A percentile compares a stretch with the other conserved stretches of the same genome.
phyloP scores from a whole-genome alignment of 257 asterid genomes.

The Capsicum rhomboideum region DNA sequence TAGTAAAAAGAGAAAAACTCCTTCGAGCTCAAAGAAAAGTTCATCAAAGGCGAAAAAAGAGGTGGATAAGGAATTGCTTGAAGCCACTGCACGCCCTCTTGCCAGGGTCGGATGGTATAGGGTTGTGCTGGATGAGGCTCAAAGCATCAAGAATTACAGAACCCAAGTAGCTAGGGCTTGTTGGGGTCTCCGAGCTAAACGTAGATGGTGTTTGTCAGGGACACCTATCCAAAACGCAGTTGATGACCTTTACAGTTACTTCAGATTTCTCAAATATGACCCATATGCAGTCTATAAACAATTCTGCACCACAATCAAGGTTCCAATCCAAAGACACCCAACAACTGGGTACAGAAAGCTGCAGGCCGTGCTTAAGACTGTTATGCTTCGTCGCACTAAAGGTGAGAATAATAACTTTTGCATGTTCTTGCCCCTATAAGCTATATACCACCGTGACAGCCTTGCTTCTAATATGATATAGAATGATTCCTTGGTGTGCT shows the following conservation, averaged over 20 bases:
- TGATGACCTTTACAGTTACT: conserved; percentile 94
- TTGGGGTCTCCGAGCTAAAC: conserved; percentile 99
- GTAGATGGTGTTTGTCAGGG: conserved; percentile 98
- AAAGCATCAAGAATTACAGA: conserved; percentile 89
- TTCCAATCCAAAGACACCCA: conserved; percentile 77
- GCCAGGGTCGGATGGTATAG: conserved; percentile 98
- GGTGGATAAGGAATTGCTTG: conserved; percentile 41
- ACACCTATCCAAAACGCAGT: conserved; percentile 96
- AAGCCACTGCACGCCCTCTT: conserved; percentile 66
- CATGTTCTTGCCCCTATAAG: neutral
- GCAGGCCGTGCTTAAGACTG: conserved; percentile 88
- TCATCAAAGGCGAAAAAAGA: conserved; percentile 57
- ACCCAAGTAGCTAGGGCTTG: conserved; percentile 98
- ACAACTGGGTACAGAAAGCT: conserved; percentile 72
- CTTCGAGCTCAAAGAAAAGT: conserved; percentile 38
- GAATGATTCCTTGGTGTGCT: neutral
- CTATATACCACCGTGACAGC: neutral
- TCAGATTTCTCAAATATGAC: conserved; percentile 91
- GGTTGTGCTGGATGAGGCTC: conserved; percentile 97
- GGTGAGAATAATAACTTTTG: conserved; percentile 27
- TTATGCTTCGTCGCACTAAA: conserved; percentile 96
- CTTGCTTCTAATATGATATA: neutral
- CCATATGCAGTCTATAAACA: conserved; percentile 71
- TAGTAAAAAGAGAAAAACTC: conserved; percentile 55
- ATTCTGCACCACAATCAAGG: conserved; percentile 67